phyloP scores from a whole-genome alignment of 805 yeast species.

The Brettanomyces anomalus region DNA sequence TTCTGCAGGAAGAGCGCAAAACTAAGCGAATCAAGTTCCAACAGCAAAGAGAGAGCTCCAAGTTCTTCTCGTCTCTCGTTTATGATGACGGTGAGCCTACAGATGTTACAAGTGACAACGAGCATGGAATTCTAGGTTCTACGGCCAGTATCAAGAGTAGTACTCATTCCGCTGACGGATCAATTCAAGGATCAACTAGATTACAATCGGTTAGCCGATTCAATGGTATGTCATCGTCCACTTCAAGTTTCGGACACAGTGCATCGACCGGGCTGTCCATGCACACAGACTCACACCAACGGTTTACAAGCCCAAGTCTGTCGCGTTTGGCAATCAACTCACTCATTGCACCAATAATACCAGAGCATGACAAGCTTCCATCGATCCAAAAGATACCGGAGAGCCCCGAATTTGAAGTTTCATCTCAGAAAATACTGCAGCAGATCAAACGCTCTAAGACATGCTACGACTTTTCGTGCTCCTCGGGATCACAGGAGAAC shows the following conservation, averaged over 20 bases:
- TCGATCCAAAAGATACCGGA: conserved; percentile 17
- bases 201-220: no score
- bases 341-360: conserved; percentile 32
- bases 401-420: conserved; percentile 19
- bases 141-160: not conserved
- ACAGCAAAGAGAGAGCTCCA: conserved; percentile 3
- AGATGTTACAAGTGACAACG: not conserved
- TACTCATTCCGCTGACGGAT: not conserved
- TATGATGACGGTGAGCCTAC: not conserved
- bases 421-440: conserved; percentile 25
- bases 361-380: conserved; percentile 15
- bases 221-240: not conserved
- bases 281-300: no score
- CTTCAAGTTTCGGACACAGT: not conserved
- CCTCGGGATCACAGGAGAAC: not conserved
- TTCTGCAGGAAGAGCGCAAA: conserved; percentile 7
- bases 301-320: not conserved
- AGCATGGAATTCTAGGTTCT: not conserved
- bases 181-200: not conserved
- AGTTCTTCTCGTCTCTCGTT: not conserved
- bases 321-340: conserved; percentile 40
- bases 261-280: not conserved
- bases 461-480: conserved; percentile 37
- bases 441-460: conserved; percentile 55
- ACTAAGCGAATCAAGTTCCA: conserved; percentile 2